A percentile compares a stretch with the other conserved stretches of the same genome.
Conservation (phyloP, 306 rosid genomes). For the Mimosa pudica region DNA sequence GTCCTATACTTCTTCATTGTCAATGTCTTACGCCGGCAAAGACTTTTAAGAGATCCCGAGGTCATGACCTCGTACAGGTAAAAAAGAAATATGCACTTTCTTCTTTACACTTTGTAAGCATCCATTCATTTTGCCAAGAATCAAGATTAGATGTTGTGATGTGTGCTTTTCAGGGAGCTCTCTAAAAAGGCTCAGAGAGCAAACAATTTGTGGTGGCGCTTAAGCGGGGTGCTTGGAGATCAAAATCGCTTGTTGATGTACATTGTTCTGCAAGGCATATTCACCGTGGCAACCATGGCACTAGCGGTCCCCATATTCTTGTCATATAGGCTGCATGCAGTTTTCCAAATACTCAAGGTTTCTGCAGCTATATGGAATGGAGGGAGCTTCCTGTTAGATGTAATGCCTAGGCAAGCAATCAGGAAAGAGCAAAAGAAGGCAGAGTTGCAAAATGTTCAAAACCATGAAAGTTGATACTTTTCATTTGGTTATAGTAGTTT, state of each 20-base stretch:
- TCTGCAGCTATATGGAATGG: slow-evolving; percentile 93
- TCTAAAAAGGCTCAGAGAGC: slow-evolving; percentile 94
- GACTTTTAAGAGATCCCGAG: slow-evolving; percentile 86
- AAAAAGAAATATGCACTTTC: not conserved
- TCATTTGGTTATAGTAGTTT: not conserved
- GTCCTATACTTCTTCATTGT: slow-evolving; percentile 82
- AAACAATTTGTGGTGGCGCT: slow-evolving; percentile 87
- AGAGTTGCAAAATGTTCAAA: slow-evolving; percentile 48
- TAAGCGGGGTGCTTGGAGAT: slow-evolving; percentile 91
- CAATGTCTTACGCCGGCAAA: slow-evolving; percentile 78
- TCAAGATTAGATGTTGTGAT: not conserved
- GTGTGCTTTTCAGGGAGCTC: slow-evolving; percentile 61
- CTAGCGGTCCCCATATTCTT: slow-evolving; percentile 88
- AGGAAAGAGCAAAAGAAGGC: slow-evolving; percentile 83
- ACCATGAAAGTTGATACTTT: slow-evolving; percentile 28
- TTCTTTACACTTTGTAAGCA: not conserved
- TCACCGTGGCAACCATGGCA: slow-evolving; percentile 90
- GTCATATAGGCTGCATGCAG: slow-evolving; percentile 66
- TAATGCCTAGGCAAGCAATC: slow-evolving; percentile 93
- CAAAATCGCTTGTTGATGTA: slow-evolving; percentile 84
- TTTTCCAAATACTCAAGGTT: slow-evolving; percentile 86
- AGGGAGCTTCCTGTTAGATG: slow-evolving; percentile 88
- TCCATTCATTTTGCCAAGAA: not conserved
- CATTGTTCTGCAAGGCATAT: slow-evolving; percentile 73
- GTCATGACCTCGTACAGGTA: slow-evolving; percentile 97